Base-by-base conservation (phyloP, 805 yeast genomes). In the Lachancea nothofagi region DNA sequence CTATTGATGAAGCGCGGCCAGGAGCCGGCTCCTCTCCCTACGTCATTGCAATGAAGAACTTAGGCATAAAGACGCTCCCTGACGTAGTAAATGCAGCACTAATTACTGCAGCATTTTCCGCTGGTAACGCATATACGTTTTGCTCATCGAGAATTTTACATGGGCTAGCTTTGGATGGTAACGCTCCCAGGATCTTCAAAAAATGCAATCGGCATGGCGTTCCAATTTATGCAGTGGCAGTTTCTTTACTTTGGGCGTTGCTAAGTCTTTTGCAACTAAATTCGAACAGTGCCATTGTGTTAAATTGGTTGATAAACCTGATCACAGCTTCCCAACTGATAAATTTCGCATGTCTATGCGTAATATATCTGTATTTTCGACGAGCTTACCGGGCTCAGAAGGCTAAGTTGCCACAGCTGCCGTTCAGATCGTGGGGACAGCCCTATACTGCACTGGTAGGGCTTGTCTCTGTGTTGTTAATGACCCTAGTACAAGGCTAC, bases 21-120 rank as follows among this genome's bases (percentile, higher is more conserved):
- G 93, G 90, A 41, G 95, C 84, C 1, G 82, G 78, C 25, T 77
- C 85, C 5, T 78, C 88, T 14, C 93, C 95, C 0, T 85, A 81
- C 53, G 93, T 84, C 37, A 76, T 87, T 51, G 90, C 90, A 2
- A 86, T 87, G 87, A 71, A 69, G 40, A 75, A 79, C 46, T 64
- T 85, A 53, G 72, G 75, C 1, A 81, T 87, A 39, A 74, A 67
- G 24, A 80, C 74, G 0, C 66, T 86, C 34, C 94, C 94, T 23
- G 75, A 80, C 53, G 71, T 87, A 44, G 87, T 88, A 42, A 88
- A 88, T 61, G 94, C 77, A 1, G 74, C 85, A 22, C 71, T 87
- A 40, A 69, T 87, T 40, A 69, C 85, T 4, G 74, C 93, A 1
- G 83, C 89, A 0, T 80, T 85, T 49, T 79, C 88, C 25, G 88